These are phyloP conservation scores for Pontederia crassipes DNA, from an alignment of 176 grass and related monocot genomes.

Conservation along the genomic window DNA sequence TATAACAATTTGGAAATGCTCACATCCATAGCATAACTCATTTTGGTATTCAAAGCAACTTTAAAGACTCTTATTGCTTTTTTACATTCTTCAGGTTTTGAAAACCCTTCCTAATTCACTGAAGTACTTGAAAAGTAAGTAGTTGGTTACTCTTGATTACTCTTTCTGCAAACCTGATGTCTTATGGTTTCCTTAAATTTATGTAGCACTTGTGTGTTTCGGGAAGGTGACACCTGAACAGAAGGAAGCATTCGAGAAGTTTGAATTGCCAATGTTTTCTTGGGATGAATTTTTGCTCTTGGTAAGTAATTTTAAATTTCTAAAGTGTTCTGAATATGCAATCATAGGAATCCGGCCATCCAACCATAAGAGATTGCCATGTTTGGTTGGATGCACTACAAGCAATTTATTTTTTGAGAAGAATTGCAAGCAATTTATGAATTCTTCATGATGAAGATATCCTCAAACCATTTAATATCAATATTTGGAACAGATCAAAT, in stretches of 20 bases:
- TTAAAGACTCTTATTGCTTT: slow-evolving; percentile 6
- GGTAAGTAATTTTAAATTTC: slow-evolving; percentile 29
- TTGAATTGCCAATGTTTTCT: slow-evolving; percentile 59
- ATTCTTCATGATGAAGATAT: too few relatives aligned
- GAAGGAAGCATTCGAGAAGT: slow-evolving; percentile 50
- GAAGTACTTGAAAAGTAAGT: slow-evolving; percentile 77
- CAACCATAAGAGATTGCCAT: too few relatives aligned
- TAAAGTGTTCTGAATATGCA: not conserved
- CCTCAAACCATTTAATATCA: too few relatives aligned
- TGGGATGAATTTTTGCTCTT: slow-evolving; percentile 82
- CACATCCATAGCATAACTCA: too few relatives aligned
- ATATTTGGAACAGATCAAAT: too few relatives aligned
- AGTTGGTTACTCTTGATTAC: slow-evolving; percentile 5
- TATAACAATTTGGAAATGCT: too few relatives aligned
- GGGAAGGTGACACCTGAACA: slow-evolving; percentile 72
- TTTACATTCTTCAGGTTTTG: slow-evolving; percentile 40
- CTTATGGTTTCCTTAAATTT: not conserved
- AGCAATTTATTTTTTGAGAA: too few relatives aligned
- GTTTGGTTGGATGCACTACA: too few relatives aligned
- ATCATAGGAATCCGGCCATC: too few relatives aligned
- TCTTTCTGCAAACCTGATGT: not conserved
- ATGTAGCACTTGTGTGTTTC: slow-evolving; percentile 72
- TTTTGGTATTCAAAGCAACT: not conserved
- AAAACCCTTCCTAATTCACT: slow-evolving; percentile 59
- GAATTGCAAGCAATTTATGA: too few relatives aligned